Evolutionary conservation across 129 eudicot species (phyloP).

Genomic region (Saussurea involucrata): DNA sequence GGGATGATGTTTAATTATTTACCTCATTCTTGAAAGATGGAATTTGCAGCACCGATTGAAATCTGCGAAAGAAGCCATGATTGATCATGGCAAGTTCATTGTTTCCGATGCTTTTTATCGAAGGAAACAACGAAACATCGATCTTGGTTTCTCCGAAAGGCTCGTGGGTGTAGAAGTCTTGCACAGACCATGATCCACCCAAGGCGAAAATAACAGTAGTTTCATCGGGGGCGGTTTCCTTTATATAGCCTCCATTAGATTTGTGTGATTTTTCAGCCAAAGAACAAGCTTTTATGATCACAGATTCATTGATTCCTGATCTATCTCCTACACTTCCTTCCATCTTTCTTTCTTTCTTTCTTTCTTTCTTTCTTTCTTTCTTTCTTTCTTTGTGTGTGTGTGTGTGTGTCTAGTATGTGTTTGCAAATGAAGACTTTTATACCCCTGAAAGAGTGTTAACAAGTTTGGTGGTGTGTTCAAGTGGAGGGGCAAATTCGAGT

Average conservation of each 20-base stretch:
- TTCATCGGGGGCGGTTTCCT: constrained; percentile 20
- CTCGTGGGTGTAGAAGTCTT: constrained; percentile 40
- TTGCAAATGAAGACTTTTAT: background rate
- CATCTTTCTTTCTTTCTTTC: background rate
- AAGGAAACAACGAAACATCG: constrained; percentile 51
- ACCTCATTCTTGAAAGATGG: constrained; percentile 52
- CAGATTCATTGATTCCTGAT: constrained; percentile 36
- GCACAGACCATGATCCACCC: constrained; percentile 55
- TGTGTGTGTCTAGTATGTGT: constrained; percentile 4
- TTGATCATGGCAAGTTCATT: constrained; percentile 53
- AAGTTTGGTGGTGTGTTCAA: background rate
- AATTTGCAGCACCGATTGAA: constrained; percentile 38
- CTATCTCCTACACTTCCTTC: constrained; percentile 43
- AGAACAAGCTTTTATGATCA: constrained; percentile 50
- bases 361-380: background rate
- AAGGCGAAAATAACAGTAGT: constrained; percentile 47
- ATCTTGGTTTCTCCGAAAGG: constrained; percentile 64
- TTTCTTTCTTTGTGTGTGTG: background rate
- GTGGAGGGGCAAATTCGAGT: background rate
- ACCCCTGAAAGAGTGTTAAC: background rate
- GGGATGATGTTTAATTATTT: background rate
- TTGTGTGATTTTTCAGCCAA: constrained; percentile 60
- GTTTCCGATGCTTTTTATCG: constrained; percentile 59
- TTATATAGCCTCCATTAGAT: constrained; percentile 19
- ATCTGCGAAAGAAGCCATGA: constrained; percentile 47